These are phyloP conservation scores for Paramyrothecium roridum DNA, from an alignment of 2,329 filamentous ascomycete genomes.

Conservation along the genomic window DNA sequence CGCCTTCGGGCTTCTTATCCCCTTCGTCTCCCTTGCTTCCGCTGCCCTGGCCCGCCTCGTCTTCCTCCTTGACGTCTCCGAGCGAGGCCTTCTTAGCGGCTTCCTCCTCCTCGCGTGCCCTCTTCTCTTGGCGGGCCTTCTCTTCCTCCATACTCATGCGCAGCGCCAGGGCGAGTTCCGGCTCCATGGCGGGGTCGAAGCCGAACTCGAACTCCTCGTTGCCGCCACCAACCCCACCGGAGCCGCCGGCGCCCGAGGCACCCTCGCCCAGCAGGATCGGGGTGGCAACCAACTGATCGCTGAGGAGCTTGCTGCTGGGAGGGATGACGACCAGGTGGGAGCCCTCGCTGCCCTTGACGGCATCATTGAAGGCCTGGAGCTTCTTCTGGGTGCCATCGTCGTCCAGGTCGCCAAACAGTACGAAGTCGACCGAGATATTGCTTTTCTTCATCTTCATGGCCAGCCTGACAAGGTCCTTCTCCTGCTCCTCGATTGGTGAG, in stretches of 20 bases:
- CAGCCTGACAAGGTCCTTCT: slow-evolving; percentile 83
- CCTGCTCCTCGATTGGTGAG: slow-evolving; percentile 84
- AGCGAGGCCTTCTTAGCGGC: slow-evolving; percentile 71
- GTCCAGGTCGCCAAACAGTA: slow-evolving; percentile 91
- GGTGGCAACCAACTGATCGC: slow-evolving; percentile 84
- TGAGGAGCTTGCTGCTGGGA: slow-evolving; percentile 86
- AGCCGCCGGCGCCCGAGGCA: slow-evolving; percentile 51
- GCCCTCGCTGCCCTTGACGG: slow-evolving; percentile 86
- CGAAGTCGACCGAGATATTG: slow-evolving; percentile 89
- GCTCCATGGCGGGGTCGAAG: slow-evolving; percentile 87
- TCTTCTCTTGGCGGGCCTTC: slow-evolving; percentile 87
- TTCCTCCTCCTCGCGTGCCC: slow-evolving; percentile 71
- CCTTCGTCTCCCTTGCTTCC: slow-evolving; percentile 37
- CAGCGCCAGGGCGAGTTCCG: slow-evolving; percentile 88
- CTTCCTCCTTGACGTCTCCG: slow-evolving; percentile 79
- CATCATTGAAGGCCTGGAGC: slow-evolving; percentile 88
- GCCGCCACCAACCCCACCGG: slow-evolving; percentile 56
- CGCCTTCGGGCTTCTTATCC: slow-evolving; percentile 44
- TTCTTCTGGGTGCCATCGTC: slow-evolving; percentile 88
- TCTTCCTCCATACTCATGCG: slow-evolving; percentile 99
- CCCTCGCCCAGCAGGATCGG: slow-evolving; percentile 87
- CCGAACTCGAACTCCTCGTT: slow-evolving; percentile 71
- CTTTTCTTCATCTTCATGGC: slow-evolving; percentile 99
- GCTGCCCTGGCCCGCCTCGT: slow-evolving; percentile 49
- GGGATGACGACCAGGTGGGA: slow-evolving; percentile 89